Evolutionary conservation across 805 yeast genomes (phyloP).

Genomic region (Cyberlindnera maritima): DNA sequence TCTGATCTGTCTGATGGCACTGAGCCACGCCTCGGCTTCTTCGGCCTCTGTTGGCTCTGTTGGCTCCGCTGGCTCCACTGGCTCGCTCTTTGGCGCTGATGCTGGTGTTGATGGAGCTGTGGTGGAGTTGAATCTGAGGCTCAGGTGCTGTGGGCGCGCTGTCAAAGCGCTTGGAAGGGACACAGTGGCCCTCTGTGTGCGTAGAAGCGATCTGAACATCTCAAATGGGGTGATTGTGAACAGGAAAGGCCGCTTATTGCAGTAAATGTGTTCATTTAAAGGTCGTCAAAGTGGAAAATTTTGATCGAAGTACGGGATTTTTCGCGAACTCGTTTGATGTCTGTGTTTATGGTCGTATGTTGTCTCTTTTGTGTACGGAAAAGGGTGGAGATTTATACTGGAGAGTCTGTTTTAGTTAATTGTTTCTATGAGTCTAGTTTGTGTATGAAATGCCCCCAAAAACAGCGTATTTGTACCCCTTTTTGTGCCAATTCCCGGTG

Average conservation of each 20-base stretch:
- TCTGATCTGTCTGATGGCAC: slow-evolving; percentile 38
- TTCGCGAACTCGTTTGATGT: not conserved
- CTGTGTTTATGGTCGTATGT: too few relatives aligned
- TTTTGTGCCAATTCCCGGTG: too few relatives aligned
- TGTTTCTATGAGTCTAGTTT: too few relatives aligned
- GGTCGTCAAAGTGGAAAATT: slow-evolving; percentile 3
- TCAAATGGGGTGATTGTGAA: not conserved
- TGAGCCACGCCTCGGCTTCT: slow-evolving; percentile 43
- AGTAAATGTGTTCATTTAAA: not conserved
- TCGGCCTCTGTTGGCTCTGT: slow-evolving; percentile 17
- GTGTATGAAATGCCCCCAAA: too few relatives aligned
- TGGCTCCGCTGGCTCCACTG: slow-evolving; percentile 11
- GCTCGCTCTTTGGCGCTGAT: slow-evolving; percentile 1
- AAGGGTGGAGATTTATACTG: too few relatives aligned
- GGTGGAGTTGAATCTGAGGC: slow-evolving; percentile 15
- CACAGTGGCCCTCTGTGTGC: not conserved
- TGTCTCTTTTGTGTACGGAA: too few relatives aligned
- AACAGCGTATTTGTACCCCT: too few relatives aligned
- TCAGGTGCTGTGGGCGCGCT: not conserved
- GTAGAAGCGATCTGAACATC: slow-evolving; percentile 18
- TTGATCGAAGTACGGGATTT: slow-evolving; percentile 1
- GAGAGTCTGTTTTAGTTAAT: too few relatives aligned
- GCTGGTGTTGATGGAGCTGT: slow-evolving; percentile 3
- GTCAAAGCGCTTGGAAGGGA: not conserved
- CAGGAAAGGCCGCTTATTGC: not conserved